Conservation (phyloP, 176 grass and related monocot genomes). For the Guadua angustifolia region DNA sequence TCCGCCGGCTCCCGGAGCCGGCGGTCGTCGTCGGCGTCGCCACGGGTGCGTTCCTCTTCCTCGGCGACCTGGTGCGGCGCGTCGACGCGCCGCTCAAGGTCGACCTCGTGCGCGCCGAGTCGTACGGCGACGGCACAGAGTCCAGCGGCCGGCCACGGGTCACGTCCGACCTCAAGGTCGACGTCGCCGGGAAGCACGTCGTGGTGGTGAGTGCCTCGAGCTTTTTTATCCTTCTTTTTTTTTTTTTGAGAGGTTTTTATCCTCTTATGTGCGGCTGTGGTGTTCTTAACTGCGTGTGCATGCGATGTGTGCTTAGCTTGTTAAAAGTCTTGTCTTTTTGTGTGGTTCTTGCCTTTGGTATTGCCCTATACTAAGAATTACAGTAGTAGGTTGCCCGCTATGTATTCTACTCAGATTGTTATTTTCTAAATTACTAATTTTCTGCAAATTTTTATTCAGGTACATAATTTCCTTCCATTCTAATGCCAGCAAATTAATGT, state of each 20-base stretch:
- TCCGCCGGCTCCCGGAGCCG: slow-evolving; percentile 56
- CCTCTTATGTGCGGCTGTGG: not conserved
- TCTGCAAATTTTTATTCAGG: not conserved
- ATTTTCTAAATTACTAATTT: not conserved
- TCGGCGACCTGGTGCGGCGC: slow-evolving; percentile 81
- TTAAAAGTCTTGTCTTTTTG: not conserved
- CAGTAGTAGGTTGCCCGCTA: not conserved
- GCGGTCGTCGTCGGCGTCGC: slow-evolving; percentile 69
- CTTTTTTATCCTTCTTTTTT: not conserved
- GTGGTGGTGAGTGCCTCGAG: slow-evolving; percentile 53
- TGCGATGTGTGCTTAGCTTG: not conserved
- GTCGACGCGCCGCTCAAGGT: slow-evolving; percentile 57
- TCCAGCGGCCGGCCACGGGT: slow-evolving; percentile 66
- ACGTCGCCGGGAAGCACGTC: slow-evolving; percentile 78
- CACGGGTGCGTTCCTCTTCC: slow-evolving; percentile 84
- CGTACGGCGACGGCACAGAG: slow-evolving; percentile 80
- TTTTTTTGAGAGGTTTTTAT: not conserved
- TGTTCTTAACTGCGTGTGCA: not conserved
- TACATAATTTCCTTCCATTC: not conserved
- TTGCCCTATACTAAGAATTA: not conserved
- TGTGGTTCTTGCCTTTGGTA: slow-evolving; percentile 10
- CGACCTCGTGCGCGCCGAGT: slow-evolving; percentile 85
- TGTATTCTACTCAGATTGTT: not conserved
- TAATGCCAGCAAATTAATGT: not conserved
- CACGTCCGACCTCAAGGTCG: slow-evolving; percentile 84